Conservation (phyloP, 2,329 filamentous ascomycete species). For the Fusarium bactridioides region DNA sequence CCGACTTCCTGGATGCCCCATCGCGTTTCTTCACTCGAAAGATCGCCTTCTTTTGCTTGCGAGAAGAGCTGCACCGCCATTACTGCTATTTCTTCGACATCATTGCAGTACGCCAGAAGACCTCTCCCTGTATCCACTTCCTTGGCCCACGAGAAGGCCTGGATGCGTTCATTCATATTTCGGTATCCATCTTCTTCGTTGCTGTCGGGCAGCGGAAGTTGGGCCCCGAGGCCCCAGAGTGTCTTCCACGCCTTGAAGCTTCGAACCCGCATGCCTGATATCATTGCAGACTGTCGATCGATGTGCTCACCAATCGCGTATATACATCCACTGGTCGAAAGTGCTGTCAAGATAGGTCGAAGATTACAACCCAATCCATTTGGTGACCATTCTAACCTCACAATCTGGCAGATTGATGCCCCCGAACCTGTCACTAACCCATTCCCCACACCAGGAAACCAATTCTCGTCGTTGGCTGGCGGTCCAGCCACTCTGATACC, state of each 20-base stretch:
- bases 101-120: slow-evolving; percentile 61
- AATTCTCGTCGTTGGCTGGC: slow-evolving; percentile 39
- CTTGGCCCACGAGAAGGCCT: slow-evolving; percentile 62
- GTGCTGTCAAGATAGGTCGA: slow-evolving; percentile 59
- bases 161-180: slow-evolving; percentile 56
- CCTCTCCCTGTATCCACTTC: slow-evolving; percentile 52
- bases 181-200: slow-evolving; percentile 42
- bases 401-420: slow-evolving; percentile 61
- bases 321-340: slow-evolving; percentile 60
- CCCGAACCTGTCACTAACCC: slow-evolving; percentile 58
- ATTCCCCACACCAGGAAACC: slow-evolving; percentile 54
- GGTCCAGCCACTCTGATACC: slow-evolving; percentile 46
- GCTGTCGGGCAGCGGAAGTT: slow-evolving; percentile 57
- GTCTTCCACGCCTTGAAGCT: slow-evolving; percentile 60
- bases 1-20: slow-evolving; percentile 62
- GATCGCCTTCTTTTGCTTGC: slow-evolving; percentile 25
- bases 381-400: slow-evolving; percentile 65
- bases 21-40: slow-evolving; percentile 40
- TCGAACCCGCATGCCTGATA: slow-evolving; percentile 46
- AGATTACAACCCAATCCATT: slow-evolving; percentile 63
- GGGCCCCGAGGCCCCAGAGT: slow-evolving; percentile 64
- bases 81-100: slow-evolving; percentile 59
- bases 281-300: slow-evolving; percentile 40
- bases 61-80: slow-evolving; percentile 55
- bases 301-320: slow-evolving; percentile 60